Evolutionary conservation across 345 rosid genomes (phyloP).

Genomic region (Lenwebbia sp.): DNA sequence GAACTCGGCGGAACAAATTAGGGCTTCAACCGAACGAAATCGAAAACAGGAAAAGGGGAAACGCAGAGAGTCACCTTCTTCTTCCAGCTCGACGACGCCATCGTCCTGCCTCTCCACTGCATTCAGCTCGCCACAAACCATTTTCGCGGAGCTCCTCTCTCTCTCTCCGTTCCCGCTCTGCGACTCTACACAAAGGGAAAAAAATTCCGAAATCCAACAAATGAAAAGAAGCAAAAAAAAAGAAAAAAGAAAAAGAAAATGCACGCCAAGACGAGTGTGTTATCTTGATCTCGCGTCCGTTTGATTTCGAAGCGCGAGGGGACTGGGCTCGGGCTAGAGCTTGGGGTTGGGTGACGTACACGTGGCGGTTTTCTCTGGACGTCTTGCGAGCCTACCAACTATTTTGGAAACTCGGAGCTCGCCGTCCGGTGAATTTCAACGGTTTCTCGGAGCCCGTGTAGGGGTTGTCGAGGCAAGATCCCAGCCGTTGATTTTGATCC

Average conservation of each 20-base stretch:
- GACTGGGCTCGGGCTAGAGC: not conserved
- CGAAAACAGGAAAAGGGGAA: not conserved
- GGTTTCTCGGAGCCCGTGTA: not conserved
- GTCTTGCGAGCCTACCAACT: not conserved
- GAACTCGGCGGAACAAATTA: too few relatives aligned
- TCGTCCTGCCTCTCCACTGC: not conserved
- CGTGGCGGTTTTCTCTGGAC: not conserved
- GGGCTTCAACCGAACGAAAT: not conserved
- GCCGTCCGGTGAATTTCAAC: not conserved
- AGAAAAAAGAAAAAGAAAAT: not conserved
- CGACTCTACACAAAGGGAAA: not conserved
- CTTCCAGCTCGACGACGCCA: not conserved
- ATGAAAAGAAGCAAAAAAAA: not conserved
- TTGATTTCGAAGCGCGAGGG: not conserved
- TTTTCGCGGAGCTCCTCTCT: not conserved
- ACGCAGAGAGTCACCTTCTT: not conserved
- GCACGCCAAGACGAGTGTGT: not conserved
- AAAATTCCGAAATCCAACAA: not conserved
- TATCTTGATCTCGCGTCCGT: not conserved
- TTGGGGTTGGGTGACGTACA: not conserved
- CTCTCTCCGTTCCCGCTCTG: not conserved
- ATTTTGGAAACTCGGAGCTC: not conserved
- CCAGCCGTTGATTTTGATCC: not conserved
- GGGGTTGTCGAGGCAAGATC: not conserved
- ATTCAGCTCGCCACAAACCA: not conserved